Evolutionary conservation across 2,329 filamentous ascomycete genomes (phyloP).

Genomic region (Sporothrix pseudoabietina): DNA sequence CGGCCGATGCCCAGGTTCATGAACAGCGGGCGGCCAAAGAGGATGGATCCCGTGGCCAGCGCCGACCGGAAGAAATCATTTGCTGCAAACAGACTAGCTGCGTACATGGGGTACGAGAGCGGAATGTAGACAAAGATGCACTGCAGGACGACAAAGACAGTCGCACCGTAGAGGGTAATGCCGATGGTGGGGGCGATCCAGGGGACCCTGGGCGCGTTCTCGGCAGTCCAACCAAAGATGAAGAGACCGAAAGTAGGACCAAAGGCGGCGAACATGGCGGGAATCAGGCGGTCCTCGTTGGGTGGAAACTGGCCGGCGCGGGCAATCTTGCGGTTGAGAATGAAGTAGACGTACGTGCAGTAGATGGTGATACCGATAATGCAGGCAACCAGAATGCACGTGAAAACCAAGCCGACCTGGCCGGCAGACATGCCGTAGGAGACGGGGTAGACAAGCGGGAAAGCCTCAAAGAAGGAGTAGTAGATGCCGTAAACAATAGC

Average conservation of each 20-base stretch:
- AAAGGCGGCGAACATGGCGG: conserved; percentile 56
- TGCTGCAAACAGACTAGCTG: conserved; percentile 61
- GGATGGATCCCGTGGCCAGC: conserved; percentile 60
- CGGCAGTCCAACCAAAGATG: conserved; percentile 60
- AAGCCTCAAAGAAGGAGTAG: conserved; percentile 67
- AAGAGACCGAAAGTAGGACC: conserved; percentile 62
- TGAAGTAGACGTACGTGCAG: conserved; percentile 54
- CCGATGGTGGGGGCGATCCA: conserved; percentile 61
- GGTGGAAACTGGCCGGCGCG: conserved; percentile 50
- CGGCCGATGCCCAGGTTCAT: conserved; percentile 59
- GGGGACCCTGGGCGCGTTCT: conserved; percentile 48
- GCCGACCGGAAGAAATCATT: conserved; percentile 63
- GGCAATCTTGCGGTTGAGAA: conserved; percentile 54
- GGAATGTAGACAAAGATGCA: conserved; percentile 64
- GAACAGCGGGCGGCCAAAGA: conserved; percentile 63
- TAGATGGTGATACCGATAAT: conserved; percentile 55
- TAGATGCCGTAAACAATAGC: conserved; percentile 64
- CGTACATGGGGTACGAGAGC: conserved; percentile 58
- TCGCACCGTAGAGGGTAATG: conserved; percentile 56
- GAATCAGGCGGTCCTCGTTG: conserved; percentile 58
- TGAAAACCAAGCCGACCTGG: conserved; percentile 61
- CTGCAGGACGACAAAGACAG: conserved; percentile 59
- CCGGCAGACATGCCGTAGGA: conserved; percentile 63
- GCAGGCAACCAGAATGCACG: conserved; percentile 61
- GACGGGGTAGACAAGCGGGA: conserved; percentile 63